Conservation (phyloP, 1,284 basidiomycete genomes). For the Marasmius tenuissimus region DNA sequence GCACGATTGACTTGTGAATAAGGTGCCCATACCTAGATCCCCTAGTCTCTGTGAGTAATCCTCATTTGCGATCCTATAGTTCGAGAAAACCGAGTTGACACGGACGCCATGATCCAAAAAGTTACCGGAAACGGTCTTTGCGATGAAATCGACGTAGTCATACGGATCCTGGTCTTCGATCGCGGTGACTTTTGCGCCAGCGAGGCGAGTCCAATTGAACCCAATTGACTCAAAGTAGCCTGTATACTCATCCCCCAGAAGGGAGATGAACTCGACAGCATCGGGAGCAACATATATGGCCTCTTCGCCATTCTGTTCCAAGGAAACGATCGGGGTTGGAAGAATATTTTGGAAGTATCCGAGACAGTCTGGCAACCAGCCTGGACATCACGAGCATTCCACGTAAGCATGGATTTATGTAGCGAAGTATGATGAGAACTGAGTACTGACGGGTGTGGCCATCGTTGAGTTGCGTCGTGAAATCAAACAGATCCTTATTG, state of each 20-base stretch:
- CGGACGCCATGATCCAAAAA: conserved; percentile 63
- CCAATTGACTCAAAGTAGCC: conserved; percentile 46
- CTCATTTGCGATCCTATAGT: conserved; percentile 50
- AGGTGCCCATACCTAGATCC: conserved; percentile 2
- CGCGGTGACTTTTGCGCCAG: conserved; percentile 55
- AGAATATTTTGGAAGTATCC: conserved; percentile 56
- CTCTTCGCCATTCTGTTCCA: conserved; percentile 53
- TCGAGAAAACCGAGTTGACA: conserved; percentile 63
- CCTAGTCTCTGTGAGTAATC: conserved; percentile 58
- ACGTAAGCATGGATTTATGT: background rate
- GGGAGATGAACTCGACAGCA: conserved; percentile 48
- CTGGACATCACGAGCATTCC: conserved; percentile 26
- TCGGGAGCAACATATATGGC: conserved; percentile 59
- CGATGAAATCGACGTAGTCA: conserved; percentile 56
- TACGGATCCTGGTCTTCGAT: conserved; percentile 58
- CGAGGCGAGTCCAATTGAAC: conserved; percentile 60
- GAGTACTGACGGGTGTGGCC: conserved; percentile 56
- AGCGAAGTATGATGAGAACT: conserved; percentile 16
- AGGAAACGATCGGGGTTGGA: conserved; percentile 56
- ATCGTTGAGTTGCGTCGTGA: conserved; percentile 59
- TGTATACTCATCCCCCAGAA: conserved; percentile 46
- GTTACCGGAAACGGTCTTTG: conserved; percentile 58
- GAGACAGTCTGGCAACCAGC: conserved; percentile 62
- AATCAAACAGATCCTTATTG: conserved; percentile 56
- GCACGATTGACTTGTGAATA: background rate